A percentile compares a stretch with the other conserved stretches of the same genome.
Conservation (phyloP, 2,329 filamentous ascomycete species). For the Tricladium varicosporioides region DNA sequence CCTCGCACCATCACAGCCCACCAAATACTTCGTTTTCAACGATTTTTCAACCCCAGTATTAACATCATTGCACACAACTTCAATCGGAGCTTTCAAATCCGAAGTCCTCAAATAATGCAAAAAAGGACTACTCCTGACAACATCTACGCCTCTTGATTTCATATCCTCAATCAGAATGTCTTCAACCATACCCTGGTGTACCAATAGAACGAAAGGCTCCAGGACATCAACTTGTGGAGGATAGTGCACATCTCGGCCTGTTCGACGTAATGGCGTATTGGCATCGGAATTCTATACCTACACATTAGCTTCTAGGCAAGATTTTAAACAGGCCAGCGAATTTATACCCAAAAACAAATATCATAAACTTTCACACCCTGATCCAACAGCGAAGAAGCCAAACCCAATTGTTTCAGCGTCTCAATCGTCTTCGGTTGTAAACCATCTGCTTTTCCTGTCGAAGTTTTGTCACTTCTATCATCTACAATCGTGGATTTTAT, state of each 20-base stretch:
- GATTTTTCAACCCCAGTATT: conserved; percentile 30
- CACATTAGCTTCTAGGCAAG: conserved; percentile 50
- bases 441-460: conserved; percentile 59
- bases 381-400: conserved; percentile 51
- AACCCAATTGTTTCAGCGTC: conserved; percentile 59
- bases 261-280: conserved; percentile 17
- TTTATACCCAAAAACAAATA: conserved; percentile 58
- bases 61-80: conserved; percentile 52
- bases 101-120: conserved; percentile 40
- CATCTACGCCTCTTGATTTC: too few species aligned
- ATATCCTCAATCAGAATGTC: conserved; percentile 50
- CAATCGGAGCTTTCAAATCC: conserved; percentile 24
- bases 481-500: conserved; percentile 66
- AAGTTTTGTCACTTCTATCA: conserved; percentile 64
- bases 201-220: conserved; percentile 43
- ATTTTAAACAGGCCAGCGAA: conserved; percentile 39
- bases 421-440: conserved; percentile 61
- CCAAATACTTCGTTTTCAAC: too few species aligned
- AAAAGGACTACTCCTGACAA: conserved; percentile 31
- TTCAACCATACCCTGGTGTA: conserved; percentile 49
- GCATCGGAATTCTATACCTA: conserved; percentile 20
- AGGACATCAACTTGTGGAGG: conserved; percentile 28
- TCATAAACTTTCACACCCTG: conserved; percentile 59
- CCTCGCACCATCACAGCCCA: too few species aligned
- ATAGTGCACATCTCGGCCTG: conserved; percentile 38